A percentile compares a stretch with the other conserved stretches of the same genome.
Conservation (phyloP, 768 basidiomycete genomes). For the Leccinum incarnatum region DNA sequence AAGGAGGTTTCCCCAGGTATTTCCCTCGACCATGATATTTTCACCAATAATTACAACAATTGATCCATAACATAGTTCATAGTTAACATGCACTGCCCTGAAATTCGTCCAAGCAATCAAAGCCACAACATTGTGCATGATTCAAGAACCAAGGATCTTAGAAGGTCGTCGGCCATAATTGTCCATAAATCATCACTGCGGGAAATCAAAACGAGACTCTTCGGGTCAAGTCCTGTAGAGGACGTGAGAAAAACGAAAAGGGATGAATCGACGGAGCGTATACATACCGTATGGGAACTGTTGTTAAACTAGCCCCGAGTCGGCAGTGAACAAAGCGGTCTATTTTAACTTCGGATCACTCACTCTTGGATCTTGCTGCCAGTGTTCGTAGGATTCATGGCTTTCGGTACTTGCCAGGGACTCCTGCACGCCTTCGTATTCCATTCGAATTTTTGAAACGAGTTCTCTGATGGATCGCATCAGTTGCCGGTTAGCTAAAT, state of each 20-base stretch:
- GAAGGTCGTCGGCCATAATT: neutral
- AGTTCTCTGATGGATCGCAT: slow-evolving; percentile 6
- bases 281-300: slow-evolving; percentile 14
- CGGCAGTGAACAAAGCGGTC: neutral
- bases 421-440: slow-evolving; percentile 5
- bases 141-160: neutral
- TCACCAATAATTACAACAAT: too few relatives aligned
- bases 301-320: slow-evolving; percentile 9
- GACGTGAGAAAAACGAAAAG: neutral
- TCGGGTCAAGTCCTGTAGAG: slow-evolving; percentile 13
- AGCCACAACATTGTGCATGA: neutral
- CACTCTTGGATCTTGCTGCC: slow-evolving; percentile 23
- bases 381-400: neutral
- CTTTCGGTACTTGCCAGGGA: neutral
- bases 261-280: neutral
- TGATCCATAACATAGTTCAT: too few relatives aligned
- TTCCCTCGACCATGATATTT: too few relatives aligned
- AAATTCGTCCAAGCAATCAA: too few relatives aligned
- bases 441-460: slow-evolving; percentile 12
- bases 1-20: too few relatives aligned
- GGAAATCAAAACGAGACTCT: slow-evolving; percentile 8
- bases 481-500: neutral
- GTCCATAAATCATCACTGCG: neutral
- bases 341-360: slow-evolving; percentile 3
- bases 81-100: too few relatives aligned